A percentile compares a stretch with the other conserved stretches of the same genome.
Evolutionary conservation across 1,284 basidiomycete species (phyloP).

Genomic region (Fomitopsis pinicola): DNA sequence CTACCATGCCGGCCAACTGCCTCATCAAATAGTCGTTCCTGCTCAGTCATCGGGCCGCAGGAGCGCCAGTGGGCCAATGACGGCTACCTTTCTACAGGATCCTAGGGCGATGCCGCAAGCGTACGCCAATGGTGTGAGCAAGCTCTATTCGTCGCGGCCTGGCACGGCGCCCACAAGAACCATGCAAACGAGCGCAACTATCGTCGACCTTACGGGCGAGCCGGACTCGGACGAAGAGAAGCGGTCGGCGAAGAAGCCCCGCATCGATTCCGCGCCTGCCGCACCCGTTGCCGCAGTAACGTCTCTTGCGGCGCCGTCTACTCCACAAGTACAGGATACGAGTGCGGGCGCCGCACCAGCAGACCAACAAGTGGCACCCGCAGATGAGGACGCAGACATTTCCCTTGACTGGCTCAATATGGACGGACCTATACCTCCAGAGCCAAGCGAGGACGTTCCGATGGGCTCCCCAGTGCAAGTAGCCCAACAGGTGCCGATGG

Average conservation of each 20-base stretch:
- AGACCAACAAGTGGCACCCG: not conserved
- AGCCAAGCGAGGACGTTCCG: not conserved
- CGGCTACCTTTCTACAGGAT: not conserved
- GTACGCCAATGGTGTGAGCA: not conserved
- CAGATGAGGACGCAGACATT: not conserved
- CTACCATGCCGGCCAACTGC: not conserved
- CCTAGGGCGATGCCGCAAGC: not conserved
- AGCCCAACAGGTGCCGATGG: not conserved
- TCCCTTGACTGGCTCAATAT: not conserved
- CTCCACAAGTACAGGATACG: not conserved
- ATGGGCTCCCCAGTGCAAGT: not conserved
- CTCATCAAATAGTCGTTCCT: not conserved
- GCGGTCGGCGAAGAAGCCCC: not conserved
- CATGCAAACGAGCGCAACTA: not conserved
- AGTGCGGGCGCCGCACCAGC: not conserved
- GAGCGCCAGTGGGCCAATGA: not conserved
- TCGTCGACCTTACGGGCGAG: not conserved
- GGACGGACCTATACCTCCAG: not conserved
- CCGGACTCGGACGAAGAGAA: not conserved
- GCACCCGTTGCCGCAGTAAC: not conserved
- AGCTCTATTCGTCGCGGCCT: not conserved
- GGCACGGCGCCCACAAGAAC: not conserved
- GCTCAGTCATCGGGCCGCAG: not conserved
- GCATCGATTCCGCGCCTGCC: not conserved
- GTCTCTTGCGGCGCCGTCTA: not conserved